Evolutionary conservation across 2,329 filamentous ascomycete species (phyloP), one percentile per base, ranked within the genome.

Genomic region (Paraphaeosphaeria sporulosa): DNA sequence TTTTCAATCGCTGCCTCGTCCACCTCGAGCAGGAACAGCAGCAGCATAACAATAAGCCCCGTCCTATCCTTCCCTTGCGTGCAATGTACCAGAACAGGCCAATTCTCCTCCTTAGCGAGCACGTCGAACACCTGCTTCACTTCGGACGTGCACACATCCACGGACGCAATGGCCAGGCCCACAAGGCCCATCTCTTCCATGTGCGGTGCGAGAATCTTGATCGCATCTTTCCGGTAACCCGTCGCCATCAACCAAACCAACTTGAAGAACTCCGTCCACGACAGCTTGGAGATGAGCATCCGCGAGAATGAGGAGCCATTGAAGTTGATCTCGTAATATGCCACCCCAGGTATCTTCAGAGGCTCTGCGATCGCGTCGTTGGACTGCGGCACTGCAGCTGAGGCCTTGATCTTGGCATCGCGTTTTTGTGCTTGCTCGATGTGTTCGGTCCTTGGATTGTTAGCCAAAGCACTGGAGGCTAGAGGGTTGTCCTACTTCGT

Each of bases 11-110:
- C 89, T 0, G 83, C 73, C 1, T 81, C 59, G 0, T 87, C 85
- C 1, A 91, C 73, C 30, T 72, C 79, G 3, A 91, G 81, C 12
- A 91, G 79, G 69, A 94, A 82, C 21, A 96, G 79, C 0, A 90
- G 77, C 4, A 96, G 80, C 43, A 90, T 81, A 5, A 92, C 82
- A 12, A 91, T 82, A 13, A 96, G 80, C 0, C 93, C 93, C 1
- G 88, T 93, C 2, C 93, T 86, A 72, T 96, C 93, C 74, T 96
- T 97, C 59, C 93, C 93, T 71, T 96, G 92, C 0, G 93, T 95
- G 76, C 93, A 97, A 76, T 96, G 92, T 2, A 95, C 80, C 8
- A 96, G 73, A 0, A 89, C 77, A 0, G 93, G 92, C 64, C 88
- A 87, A 17, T 82, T 82, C 0, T 75, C 67, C 2, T 80, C 73